Evolutionary conservation across 2,329 filamentous ascomycete genomes (phyloP).

Genomic region (Neofusicoccum parvum): DNA sequence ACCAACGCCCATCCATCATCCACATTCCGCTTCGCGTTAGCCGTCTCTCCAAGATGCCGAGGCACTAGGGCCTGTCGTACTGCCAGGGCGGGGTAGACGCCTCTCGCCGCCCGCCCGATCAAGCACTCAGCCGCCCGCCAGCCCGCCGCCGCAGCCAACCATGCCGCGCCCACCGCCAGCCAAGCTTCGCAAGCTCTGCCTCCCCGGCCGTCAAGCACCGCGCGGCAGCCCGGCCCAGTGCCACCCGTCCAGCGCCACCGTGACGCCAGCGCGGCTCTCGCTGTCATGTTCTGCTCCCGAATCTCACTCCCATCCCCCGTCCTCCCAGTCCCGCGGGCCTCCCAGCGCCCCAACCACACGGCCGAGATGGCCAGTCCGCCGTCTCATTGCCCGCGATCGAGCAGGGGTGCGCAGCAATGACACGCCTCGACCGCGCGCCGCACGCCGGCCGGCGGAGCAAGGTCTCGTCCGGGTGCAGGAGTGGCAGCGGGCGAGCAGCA

Average conservation of each 20-base stretch:
- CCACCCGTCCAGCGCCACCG: background rate
- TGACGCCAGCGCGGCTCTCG: conserved; percentile 2
- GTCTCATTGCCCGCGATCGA: background rate
- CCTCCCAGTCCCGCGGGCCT: no score
- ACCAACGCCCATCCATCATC: background rate
- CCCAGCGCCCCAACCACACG: background rate
- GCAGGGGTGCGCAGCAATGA: background rate
- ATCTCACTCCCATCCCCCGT: background rate
- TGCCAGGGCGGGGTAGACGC: background rate
- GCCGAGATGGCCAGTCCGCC: background rate
- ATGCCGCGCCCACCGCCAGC: background rate
- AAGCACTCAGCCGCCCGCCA: background rate
- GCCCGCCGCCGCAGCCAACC: background rate
- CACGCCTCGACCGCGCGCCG: no score
- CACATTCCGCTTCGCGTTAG: conserved; percentile 2
- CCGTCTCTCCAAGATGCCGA: background rate
- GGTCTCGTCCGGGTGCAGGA: no score
- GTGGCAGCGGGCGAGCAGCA: background rate
- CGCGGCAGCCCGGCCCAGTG: background rate
- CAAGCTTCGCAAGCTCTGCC: conserved; percentile 3
- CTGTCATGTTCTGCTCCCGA: background rate
- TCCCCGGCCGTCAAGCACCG: background rate
- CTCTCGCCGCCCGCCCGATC: background rate
- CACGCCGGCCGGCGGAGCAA: no score
- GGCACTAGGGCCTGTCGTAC: background rate